A percentile compares a stretch with the other conserved stretches of the same genome.
phyloP scores from a whole-genome alignment of 1,284 basidiomycete genomes.

The Phaffia rhodozyma region DNA sequence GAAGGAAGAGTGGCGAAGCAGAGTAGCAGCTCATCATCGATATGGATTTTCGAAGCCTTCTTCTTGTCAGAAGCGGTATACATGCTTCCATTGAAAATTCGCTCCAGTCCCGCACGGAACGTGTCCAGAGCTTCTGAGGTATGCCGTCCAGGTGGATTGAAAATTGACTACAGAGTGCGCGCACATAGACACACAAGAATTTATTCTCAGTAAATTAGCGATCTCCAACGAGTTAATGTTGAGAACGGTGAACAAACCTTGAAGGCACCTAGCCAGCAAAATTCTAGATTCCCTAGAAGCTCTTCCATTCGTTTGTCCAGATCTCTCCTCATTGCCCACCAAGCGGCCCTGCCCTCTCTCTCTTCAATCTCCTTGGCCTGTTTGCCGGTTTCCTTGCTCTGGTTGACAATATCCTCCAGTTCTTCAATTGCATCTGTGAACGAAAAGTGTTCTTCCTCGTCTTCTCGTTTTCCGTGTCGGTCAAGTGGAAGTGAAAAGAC shows the following conservation, averaged over 20 bases:
- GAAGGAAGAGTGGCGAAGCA: slow-evolving; percentile 74
- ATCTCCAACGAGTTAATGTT: neutral
- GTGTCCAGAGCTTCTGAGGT: slow-evolving; percentile 42
- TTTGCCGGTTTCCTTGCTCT: slow-evolving; percentile 65
- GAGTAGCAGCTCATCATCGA: slow-evolving; percentile 61
- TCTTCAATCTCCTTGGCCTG: slow-evolving; percentile 56
- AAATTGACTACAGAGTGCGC: slow-evolving; percentile 47
- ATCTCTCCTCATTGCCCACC: slow-evolving; percentile 71
- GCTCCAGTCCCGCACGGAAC: slow-evolving; percentile 56
- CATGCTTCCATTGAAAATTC: slow-evolving; percentile 54
- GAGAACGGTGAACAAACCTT: slow-evolving; percentile 49
- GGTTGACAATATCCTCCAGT: slow-evolving; percentile 60
- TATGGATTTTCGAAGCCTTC: slow-evolving; percentile 41
- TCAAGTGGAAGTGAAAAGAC: slow-evolving; percentile 78
- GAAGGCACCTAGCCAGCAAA: slow-evolving; percentile 94
- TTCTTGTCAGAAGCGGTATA: slow-evolving; percentile 51
- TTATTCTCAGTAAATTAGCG: neutral
- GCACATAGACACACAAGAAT: neutral
- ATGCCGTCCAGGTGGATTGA: slow-evolving; percentile 46
- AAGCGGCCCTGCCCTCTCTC: slow-evolving; percentile 51
- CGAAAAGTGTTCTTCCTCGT: slow-evolving; percentile 58
- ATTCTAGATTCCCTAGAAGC: slow-evolving; percentile 75
- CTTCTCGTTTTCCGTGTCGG: slow-evolving; percentile 62
- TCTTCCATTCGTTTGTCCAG: slow-evolving; percentile 66
- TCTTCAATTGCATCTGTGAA: slow-evolving; percentile 63